Conservation (phyloP, 106 monocot species). For the Hemerocallis citrina region DNA sequence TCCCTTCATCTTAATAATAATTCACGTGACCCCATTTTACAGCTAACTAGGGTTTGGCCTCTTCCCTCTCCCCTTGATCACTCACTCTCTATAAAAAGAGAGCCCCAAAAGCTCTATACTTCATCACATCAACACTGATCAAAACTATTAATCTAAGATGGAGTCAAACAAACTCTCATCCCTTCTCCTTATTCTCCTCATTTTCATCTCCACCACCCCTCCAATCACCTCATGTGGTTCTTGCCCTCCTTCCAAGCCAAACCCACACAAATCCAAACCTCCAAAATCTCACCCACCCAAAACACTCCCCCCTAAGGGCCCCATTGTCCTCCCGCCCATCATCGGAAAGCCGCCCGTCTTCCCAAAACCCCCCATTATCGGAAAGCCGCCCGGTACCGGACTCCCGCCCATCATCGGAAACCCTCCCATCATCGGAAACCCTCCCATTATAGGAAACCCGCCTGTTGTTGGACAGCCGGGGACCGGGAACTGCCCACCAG, state of each 20-base stretch:
- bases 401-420: neutral
- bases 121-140: neutral
- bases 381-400: conserved; percentile 12
- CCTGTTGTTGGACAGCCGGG: conserved; percentile 7
- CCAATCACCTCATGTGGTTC: conserved; percentile 15
- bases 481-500: neutral
- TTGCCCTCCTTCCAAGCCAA: conserved; percentile 1
- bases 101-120: neutral
- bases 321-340: conserved; percentile 4
- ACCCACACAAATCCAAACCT: neutral
- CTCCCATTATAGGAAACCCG: neutral
- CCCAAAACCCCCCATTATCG: conserved; percentile 1
- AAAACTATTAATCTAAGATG: conserved; percentile 9
- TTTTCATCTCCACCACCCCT: conserved; percentile 31
- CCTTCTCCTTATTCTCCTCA: conserved; percentile 27
- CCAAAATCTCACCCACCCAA: neutral
- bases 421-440: neutral
- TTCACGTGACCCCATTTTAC: too few relatives aligned
- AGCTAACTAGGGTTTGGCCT: too few relatives aligned
- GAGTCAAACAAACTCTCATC: conserved; percentile 23
- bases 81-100: neutral
- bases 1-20: too few relatives aligned
- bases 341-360: neutral
- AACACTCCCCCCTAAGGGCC: conserved; percentile 1
- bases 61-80: neutral